These are phyloP conservation scores for Kwoniella botswanensis DNA, from an alignment of 768 basidiomycete species.

Conservation along the genomic window DNA sequence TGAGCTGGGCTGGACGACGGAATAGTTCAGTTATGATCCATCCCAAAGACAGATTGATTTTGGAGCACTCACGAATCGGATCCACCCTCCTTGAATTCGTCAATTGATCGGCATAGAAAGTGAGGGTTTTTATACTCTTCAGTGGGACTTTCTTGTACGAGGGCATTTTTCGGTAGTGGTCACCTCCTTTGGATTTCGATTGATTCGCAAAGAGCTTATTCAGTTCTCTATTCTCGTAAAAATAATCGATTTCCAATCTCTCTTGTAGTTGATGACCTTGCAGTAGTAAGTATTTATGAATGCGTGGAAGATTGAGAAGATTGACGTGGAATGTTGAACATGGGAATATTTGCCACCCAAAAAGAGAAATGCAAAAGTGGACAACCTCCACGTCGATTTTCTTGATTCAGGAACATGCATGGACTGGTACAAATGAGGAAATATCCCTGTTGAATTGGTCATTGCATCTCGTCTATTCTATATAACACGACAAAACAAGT, in stretches of 20 bases:
- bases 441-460: slow-evolving; percentile 25
- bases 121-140: slow-evolving; percentile 73
- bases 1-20: slow-evolving; percentile 66
- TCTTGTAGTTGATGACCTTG: too few relatives aligned
- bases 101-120: slow-evolving; percentile 72
- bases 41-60: too few relatives aligned
- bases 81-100: slow-evolving; percentile 71
- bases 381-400: slow-evolving; percentile 26
- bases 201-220: too few relatives aligned
- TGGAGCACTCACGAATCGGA: slow-evolving; percentile 63
- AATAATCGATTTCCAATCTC: too few relatives aligned
- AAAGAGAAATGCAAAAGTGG: slow-evolving; percentile 5
- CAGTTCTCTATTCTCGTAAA: too few relatives aligned
- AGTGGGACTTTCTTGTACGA: slow-evolving; percentile 70
- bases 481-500: not conserved
- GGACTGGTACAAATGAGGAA: not conserved
- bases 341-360: slow-evolving; percentile 16
- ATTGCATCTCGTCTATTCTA: slow-evolving; percentile 22
- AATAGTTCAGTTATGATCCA: too few relatives aligned
- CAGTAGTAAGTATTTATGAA: not conserved
- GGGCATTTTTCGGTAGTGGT: slow-evolving; percentile 3
- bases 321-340: not conserved
- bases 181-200: not conserved
- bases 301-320: not conserved
- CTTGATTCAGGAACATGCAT: not conserved